phyloP scores from a whole-genome alignment of 192 early-diverging fungal species.

The Coemansia sp. region DNA sequence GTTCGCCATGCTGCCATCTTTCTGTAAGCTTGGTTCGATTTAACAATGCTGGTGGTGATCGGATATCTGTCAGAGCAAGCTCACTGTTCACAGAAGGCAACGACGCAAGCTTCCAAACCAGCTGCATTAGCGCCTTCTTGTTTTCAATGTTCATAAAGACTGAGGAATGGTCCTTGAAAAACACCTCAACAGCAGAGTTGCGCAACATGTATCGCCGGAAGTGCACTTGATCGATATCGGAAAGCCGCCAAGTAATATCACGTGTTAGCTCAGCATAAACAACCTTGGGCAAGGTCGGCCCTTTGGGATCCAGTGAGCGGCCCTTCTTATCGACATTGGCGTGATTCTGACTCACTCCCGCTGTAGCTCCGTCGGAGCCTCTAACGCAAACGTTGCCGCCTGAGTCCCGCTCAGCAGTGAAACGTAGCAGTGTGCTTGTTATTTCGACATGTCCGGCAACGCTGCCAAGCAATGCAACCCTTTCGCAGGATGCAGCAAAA shows the following conservation, averaged over 20 bases:
- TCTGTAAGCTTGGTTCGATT: conserved; percentile 59
- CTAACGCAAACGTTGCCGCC: conserved; percentile 7
- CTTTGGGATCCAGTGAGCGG: neutral
- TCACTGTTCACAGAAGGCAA: conserved; percentile 24
- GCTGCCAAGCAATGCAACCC: conserved; percentile 34
- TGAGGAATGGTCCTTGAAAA: conserved; percentile 44
- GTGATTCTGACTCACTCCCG: neutral
- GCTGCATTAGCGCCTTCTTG: conserved; percentile 44
- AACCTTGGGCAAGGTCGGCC: neutral
- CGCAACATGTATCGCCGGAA: conserved; percentile 48
- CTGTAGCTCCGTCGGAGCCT: conserved; percentile 10
- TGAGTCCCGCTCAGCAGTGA: conserved; percentile 28
- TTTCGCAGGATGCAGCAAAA: conserved; percentile 24
- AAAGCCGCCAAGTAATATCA: conserved; percentile 36
- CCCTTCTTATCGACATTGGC: neutral
- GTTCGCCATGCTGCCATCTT: conserved; percentile 81
- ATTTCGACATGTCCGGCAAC: conserved; percentile 38
- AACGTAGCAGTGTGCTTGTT: conserved; percentile 30
- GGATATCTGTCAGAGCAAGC: conserved; percentile 38
- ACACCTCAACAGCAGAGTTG: conserved; percentile 45
- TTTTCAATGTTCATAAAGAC: conserved; percentile 33
- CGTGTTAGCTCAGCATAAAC: conserved; percentile 33
- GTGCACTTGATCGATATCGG: conserved; percentile 38
- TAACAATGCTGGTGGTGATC: conserved; percentile 29
- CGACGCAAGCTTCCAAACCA: conserved; percentile 48